A percentile compares a stretch with the other conserved stretches of the same genome.
These are phyloP conservation scores for Apiospora phragmitis DNA, from an alignment of 2,329 filamentous ascomycete genomes.

Conservation along the genomic window DNA sequence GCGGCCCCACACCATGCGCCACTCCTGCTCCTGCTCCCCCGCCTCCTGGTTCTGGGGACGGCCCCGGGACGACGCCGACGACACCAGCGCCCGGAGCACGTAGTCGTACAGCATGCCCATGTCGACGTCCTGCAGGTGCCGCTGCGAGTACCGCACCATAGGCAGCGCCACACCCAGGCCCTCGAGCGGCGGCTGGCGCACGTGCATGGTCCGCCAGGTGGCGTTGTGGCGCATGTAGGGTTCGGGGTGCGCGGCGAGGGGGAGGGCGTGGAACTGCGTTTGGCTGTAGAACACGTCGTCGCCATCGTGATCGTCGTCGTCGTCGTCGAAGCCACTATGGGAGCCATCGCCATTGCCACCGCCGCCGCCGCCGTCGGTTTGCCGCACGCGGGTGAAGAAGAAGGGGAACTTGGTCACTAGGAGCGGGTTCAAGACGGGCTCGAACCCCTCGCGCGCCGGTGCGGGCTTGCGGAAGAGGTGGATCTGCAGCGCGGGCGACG, in stretches of 20 bases:
- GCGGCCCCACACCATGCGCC: conserved; percentile 11
- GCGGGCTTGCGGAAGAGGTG: conserved; percentile 12
- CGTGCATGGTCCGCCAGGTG: conserved; percentile 14
- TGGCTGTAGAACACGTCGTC: background rate
- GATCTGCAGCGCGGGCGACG: conserved; percentile 7
- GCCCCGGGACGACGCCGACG: too few species aligned
- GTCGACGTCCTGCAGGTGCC: background rate
- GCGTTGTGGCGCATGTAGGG: conserved; percentile 10
- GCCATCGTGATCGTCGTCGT: background rate
- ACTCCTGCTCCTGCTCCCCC: background rate
- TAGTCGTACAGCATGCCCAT: conserved; percentile 15
- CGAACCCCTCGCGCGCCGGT: background rate
- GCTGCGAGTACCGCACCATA: background rate
- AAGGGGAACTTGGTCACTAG: conserved; percentile 8
- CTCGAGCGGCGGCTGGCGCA: conserved; percentile 12
- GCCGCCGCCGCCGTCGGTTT: background rate
- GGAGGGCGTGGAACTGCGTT: conserved; percentile 9
- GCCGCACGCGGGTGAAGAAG: conserved; percentile 8
- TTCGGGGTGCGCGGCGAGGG: background rate
- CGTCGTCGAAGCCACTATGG: background rate
- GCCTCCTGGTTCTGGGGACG: too few species aligned
- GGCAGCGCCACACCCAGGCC: conserved; percentile 12
- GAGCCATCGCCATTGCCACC: too few species aligned
- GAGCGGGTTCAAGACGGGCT: conserved; percentile 11
- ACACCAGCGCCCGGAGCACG: background rate